These are phyloP conservation scores for Teratosphaeria zuluensis DNA, from an alignment of 2,329 filamentous ascomycete genomes.

Conservation along the genomic window DNA sequence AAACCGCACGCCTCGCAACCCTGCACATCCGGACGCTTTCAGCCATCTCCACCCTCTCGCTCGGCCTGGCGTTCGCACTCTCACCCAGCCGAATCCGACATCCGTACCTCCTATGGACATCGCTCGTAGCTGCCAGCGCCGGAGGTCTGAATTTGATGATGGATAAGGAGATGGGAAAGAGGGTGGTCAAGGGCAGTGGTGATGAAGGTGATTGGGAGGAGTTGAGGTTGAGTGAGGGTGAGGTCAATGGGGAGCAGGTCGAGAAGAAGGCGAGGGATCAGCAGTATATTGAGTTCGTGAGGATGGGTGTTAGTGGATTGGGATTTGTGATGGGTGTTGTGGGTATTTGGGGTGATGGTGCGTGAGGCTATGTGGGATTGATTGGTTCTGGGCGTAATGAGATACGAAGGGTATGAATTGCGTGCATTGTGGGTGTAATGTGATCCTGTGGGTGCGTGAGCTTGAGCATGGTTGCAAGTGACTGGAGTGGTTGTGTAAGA, in stretches of 20 bases:
- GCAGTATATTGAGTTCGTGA: conserved; percentile 32
- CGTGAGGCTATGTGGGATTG: conserved; percentile 7
- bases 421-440: neutral
- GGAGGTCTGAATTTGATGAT: conserved; percentile 27
- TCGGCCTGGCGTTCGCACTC: conserved; percentile 67
- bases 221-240: conserved; percentile 16
- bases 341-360: conserved; percentile 41
- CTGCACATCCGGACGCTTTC: conserved; percentile 59
- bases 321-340: conserved; percentile 40
- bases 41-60: conserved; percentile 57
- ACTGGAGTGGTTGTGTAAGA: neutral
- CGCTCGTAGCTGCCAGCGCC: conserved; percentile 50
- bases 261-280: conserved; percentile 34
- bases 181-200: conserved; percentile 24
- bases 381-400: neutral
- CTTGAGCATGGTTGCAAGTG: neutral
- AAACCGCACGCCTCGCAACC: conserved; percentile 51
- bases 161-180: conserved; percentile 14
- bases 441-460: neutral
- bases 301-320: conserved; percentile 32
- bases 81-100: conserved; percentile 69
- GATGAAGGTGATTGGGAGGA: conserved; percentile 11
- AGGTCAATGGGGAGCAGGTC: conserved; percentile 43
- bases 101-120: conserved; percentile 84
- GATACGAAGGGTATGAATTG: neutral